These are phyloP conservation scores for Nakaseomyces nivariensis DNA, from an alignment of 1,139 yeast genomes.

Conservation along the genomic window DNA sequence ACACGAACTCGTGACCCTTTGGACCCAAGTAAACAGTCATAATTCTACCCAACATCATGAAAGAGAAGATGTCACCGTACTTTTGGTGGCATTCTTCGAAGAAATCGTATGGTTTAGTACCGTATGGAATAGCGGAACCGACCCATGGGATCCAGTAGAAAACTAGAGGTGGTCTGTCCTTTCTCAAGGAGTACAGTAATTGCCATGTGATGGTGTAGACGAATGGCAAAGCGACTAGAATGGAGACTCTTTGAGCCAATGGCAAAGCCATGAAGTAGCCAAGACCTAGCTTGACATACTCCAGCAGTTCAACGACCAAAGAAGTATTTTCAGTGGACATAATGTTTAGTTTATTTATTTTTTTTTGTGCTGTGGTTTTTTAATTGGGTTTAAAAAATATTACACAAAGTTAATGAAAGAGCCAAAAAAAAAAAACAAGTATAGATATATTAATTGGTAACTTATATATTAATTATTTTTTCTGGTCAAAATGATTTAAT, in stretches of 20 bases:
- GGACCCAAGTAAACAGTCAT: slow-evolving; percentile 97
- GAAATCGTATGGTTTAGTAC: slow-evolving; percentile 87
- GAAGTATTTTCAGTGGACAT: slow-evolving; percentile 8
- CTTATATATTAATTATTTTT: no score
- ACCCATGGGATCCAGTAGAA: slow-evolving; percentile 94
- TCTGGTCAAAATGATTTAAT: no score
- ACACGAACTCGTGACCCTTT: slow-evolving; percentile 92
- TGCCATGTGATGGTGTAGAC: slow-evolving; percentile 63
- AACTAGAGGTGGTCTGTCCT: slow-evolving; percentile 78
- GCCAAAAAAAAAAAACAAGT: no score
- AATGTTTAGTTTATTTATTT: not conserved
- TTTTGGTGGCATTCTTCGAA: slow-evolving; percentile 67
- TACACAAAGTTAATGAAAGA: no score
- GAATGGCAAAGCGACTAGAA: slow-evolving; percentile 31
- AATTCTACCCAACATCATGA: slow-evolving; percentile 75
- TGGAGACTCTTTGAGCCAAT: slow-evolving; percentile 23
- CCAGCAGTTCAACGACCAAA: slow-evolving; percentile 12
- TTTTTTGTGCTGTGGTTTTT: not conserved
- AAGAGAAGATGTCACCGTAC: slow-evolving; percentile 88
- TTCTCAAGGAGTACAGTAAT: slow-evolving; percentile 57
- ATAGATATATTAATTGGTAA: no score
- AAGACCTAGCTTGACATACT: slow-evolving; percentile 9
- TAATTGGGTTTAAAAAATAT: not conserved
- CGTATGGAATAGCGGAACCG: slow-evolving; percentile 81
- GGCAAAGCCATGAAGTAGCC: slow-evolving; percentile 24